These are phyloP conservation scores for Jasminum sambac DNA, from an alignment of 257 asterid genomes.

Conservation along the genomic window DNA sequence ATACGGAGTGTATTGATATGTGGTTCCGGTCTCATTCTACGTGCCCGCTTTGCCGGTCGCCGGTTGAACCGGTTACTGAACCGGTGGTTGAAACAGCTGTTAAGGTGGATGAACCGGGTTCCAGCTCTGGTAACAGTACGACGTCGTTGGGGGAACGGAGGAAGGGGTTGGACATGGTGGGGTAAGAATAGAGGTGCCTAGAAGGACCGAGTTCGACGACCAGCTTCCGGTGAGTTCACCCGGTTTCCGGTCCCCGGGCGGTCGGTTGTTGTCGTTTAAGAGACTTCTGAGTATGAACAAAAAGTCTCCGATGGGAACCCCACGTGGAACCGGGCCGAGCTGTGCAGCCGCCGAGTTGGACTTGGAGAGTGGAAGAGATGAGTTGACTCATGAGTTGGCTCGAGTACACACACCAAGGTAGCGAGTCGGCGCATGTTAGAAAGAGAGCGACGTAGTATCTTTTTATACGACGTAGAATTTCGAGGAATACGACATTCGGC, in stretches of 20 bases:
- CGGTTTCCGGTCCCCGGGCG: constrained; percentile 45
- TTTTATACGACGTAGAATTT: background rate
- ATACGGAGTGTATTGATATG: constrained; percentile 74
- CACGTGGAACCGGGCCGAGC: constrained; percentile 40
- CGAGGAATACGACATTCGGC: constrained; percentile 9
- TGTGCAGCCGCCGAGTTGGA: constrained; percentile 35
- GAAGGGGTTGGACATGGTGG: constrained; percentile 48
- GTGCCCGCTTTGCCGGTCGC: constrained; percentile 81
- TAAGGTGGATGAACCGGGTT: constrained; percentile 32
- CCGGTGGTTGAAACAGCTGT: constrained; percentile 31
- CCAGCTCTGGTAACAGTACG: constrained; percentile 37
- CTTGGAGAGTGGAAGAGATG: constrained; percentile 33
- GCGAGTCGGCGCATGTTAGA: background rate
- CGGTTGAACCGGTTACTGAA: constrained; percentile 44
- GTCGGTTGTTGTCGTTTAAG: constrained; percentile 54
- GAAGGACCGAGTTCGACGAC: constrained; percentile 36
- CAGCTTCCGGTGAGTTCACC: constrained; percentile 53
- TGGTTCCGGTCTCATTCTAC: constrained; percentile 84
- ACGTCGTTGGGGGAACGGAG: constrained; percentile 39
- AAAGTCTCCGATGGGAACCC: constrained; percentile 46
- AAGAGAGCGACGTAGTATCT: background rate
- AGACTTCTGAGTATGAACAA: constrained; percentile 65
- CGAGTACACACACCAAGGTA: constrained; percentile 21
- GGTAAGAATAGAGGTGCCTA: constrained; percentile 67
- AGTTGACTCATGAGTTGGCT: constrained; percentile 15